phyloP scores from a whole-genome alignment of 208 protist species.

The Zelonia costaricensis region DNA sequence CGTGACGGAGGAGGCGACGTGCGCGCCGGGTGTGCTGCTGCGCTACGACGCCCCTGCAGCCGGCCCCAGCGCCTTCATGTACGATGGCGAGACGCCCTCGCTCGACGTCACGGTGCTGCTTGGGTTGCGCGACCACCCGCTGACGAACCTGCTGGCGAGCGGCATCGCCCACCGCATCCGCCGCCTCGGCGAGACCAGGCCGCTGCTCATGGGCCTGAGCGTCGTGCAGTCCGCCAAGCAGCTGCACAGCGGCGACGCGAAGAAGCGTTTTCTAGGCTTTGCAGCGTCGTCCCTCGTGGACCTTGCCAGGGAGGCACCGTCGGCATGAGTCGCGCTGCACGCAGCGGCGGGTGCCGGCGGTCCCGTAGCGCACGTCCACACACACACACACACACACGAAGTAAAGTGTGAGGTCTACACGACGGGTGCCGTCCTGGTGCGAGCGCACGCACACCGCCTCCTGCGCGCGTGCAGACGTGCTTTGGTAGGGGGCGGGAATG shows the following conservation, averaged over 20 bases:
- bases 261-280: constrained; percentile 44
- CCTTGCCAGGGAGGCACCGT: constrained; percentile 12
- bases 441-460: too few relatives aligned
- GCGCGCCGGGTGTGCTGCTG: constrained; percentile 69
- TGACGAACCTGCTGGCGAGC: constrained; percentile 72
- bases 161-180: constrained; percentile 53
- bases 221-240: constrained; percentile 48
- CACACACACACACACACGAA: background rate
- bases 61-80: constrained; percentile 28
- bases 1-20: constrained; percentile 68
- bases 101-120: constrained; percentile 63
- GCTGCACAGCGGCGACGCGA: constrained; percentile 26
- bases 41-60: constrained; percentile 36
- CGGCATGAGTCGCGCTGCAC: too few relatives aligned
- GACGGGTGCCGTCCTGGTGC: too few relatives aligned
- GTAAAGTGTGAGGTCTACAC: too few relatives aligned
- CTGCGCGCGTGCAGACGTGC: too few relatives aligned
- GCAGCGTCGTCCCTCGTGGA: constrained; percentile 39
- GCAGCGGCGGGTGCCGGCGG: too few relatives aligned
- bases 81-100: constrained; percentile 37
- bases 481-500: too few relatives aligned
- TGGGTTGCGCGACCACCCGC: constrained; percentile 75
- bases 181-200: constrained; percentile 41
- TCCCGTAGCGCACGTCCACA: too few relatives aligned
- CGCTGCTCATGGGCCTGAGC: constrained; percentile 72